Evolutionary conservation across 2,329 filamentous ascomycete genomes (phyloP), one percentile per base, ranked within the genome.

Genomic region (Alternaria viburni): DNA sequence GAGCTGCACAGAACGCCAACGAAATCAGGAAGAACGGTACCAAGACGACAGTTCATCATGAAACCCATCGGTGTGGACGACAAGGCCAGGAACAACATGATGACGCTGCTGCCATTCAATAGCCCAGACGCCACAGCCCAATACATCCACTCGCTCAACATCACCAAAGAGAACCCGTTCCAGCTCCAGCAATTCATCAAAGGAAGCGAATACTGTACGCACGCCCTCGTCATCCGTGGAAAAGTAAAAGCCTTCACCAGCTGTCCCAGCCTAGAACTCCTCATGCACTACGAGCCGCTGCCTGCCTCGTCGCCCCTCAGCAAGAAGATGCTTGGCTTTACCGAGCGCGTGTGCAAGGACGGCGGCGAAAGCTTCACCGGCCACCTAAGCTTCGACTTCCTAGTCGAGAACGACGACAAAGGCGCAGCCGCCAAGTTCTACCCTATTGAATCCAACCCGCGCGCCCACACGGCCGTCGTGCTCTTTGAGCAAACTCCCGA

Each of bases 371-470:
- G 74, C 4, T 81, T 91, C 71, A 93, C 90, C 0, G 91, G 91
- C 0, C 92, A 94, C 74, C 76, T 93, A 30, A 90, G 87, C 17
- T 90, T 94, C 57, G 89, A 92, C 74, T 90, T 94, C 65, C 81
- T 93, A 67, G 86, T 91, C 3, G 84, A 87, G 51, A 57, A 71
- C 26, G 62, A 69, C 19, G 32, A 85, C 47, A 76, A 83, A 47
- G 54, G 73, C 32, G 58, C 71, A 13, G 68, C 78, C 67, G 70
- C 81, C 12, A 72, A 69, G 26, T 74, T 92, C 2, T 90, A 88
- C 66, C 88, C 89, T 0, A 92, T 92, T 60, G 90, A 92, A 73
- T 92, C 90, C 72, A 92, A 92, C 59, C 90, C 90, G 0, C 82
- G 90, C 13, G 88, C 87, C 0, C 90, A 92, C 69, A 92, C 90